Conservation (phyloP, 192 early-diverging fungal species). For the Coemansia sp. region DNA sequence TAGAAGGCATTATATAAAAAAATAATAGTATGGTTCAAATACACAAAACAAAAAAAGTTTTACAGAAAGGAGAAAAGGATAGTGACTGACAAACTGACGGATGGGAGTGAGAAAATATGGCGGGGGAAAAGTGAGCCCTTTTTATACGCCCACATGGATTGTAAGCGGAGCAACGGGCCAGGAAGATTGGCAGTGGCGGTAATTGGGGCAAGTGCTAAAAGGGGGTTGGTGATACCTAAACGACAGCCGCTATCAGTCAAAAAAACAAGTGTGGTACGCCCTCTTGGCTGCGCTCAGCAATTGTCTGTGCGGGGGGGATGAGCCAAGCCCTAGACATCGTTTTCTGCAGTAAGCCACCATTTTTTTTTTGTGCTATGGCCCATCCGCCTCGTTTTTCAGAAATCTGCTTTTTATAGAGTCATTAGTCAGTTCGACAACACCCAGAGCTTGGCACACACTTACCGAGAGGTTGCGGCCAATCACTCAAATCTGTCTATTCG, state of each 20-base stretch:
- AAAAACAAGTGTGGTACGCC: neutral
- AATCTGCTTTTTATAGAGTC: conserved; percentile 15
- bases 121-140: neutral
- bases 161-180: neutral
- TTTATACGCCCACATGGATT: conserved; percentile 5
- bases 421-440: neutral
- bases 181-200: neutral
- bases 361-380: conserved; percentile 11
- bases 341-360: conserved; percentile 11
- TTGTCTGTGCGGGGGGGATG: neutral
- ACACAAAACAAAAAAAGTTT: neutral
- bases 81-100: neutral
- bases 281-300: neutral
- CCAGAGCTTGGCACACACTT: conserved; percentile 5
- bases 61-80: neutral
- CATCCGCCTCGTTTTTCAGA: conserved; percentile 25
- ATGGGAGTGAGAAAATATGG: neutral
- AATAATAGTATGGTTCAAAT: neutral
- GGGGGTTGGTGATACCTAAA: conserved; percentile 1
- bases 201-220: neutral
- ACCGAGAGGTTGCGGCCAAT: neutral
- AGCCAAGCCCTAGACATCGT: conserved; percentile 13
- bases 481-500: neutral
- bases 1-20: conserved; percentile 27
- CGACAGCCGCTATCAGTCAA: neutral